Base-by-base conservation (phyloP, 371 early-diverging fungal species). In the Smittium mucronatum region DNA sequence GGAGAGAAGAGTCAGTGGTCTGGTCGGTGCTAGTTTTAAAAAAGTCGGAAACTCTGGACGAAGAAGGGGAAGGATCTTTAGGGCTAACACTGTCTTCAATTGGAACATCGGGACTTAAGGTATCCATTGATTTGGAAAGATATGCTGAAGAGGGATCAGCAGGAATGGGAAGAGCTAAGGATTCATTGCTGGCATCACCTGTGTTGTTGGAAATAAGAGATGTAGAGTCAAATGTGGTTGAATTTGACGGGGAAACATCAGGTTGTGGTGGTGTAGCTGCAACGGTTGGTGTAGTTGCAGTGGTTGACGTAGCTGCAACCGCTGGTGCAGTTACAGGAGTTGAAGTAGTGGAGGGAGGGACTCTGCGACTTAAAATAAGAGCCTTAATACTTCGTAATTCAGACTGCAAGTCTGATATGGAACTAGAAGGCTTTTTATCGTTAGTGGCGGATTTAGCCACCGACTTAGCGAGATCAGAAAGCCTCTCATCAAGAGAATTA, bases 331-430 rank as follows among this genome's bases (percentile, higher is more conserved):
- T 30, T 59, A 36, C 58, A 65, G 67, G 65, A 16, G 78, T 67
- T 1, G 66, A 59, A 34, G 70, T n/a, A 36, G 36, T 57, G 21
- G 69, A 34, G 57, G 71, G 73, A 61, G 80, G 78, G 26, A 81
- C 74, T 36, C 91, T 87, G 36, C 92, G 86, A 73, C 87, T 94
- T 68, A 91, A 74, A 64, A 96, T 74, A 68, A 96, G 82, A 70
- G 87, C 88, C 75, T 94, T 92, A 60, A 96, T 83, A 17, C 91
- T 90, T 74, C 93, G 93, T 79, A 97, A 85, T 77, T 97, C 97
- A 28, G 84, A 82, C 79, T 97, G 95, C 28, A 97, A 81, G 57
- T 95, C 94, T n/a, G 89, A 83, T 26, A 84, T 81, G 25, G 79
- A 77, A 73, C 90, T 16, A 35, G 25, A 25, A 25, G 25, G 11